These are phyloP conservation scores for Ettlia oleoabundans DNA, from an alignment of 139 green algal species.

Conservation along the genomic window DNA sequence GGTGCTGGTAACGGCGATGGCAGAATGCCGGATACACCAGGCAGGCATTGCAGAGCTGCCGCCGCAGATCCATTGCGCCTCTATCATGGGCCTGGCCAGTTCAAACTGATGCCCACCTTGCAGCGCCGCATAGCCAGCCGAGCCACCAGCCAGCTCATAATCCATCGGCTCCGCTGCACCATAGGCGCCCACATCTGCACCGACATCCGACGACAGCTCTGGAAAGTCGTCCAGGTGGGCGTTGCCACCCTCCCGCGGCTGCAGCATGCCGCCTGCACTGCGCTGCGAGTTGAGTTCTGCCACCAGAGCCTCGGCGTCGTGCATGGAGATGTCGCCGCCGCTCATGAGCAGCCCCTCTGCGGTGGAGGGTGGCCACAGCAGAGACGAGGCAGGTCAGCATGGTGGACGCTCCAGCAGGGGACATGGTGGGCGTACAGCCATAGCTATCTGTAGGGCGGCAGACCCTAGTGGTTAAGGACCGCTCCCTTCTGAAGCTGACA, in stretches of 20 bases:
- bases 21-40: too few relatives aligned
- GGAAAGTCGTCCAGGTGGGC: not conserved
- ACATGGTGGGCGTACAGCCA: too few relatives aligned
- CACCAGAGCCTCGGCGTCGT: constrained; percentile 15
- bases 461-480: too few relatives aligned
- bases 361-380: not conserved
- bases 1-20: too few relatives aligned
- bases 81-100: too few relatives aligned
- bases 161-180: constrained; percentile 25
- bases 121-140: not conserved
- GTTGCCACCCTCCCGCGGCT: not conserved
- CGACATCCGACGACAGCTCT: not conserved
- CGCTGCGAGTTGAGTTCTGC: constrained; percentile 6
- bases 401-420: too few relatives aligned
- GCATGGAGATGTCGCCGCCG: not conserved
- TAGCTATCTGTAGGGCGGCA: too few relatives aligned
- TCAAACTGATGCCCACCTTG: too few relatives aligned
- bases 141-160: not conserved
- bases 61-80: too few relatives aligned
- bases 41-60: too few relatives aligned
- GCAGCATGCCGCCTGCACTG: constrained; percentile 2
- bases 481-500: too few relatives aligned
- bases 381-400: not conserved
- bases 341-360: not conserved
- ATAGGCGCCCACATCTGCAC: not conserved